Evolutionary conservation across 2,329 filamentous ascomycete genomes (phyloP), one percentile per base, ranked within the genome.

Genomic region (Aspergillus sp.): DNA sequence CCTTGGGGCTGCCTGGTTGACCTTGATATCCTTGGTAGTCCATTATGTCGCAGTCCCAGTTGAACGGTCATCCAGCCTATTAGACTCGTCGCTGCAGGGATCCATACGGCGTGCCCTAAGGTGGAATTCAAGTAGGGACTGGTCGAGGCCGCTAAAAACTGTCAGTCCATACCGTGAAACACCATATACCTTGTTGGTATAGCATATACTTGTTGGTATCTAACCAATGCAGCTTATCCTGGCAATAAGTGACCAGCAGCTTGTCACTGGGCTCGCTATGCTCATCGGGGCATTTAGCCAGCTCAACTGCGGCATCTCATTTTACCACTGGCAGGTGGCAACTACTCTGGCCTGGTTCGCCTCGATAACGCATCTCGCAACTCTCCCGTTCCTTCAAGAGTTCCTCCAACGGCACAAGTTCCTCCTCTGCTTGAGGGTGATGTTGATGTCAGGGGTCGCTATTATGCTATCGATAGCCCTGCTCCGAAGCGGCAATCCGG

Each of bases 211-310:
- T 11, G 27, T 8, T 27, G 24, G 1, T 3, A 31, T 31, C 27
- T 11, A 0, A 31, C 1, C 3, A 31, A 31, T 31, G 9, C 37
- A 81, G 44, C 19, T 46, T 14, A 23, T 46, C 14, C 19, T 46
- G 1, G 45, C 45, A 11, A 47, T 47, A 3, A 47, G 45, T 6
- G 45, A 47, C 5, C 45, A 33, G 24, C 45, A 47, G 31, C 45
- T 47, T 12, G 45, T 21, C 3, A 47, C 45, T 1, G 45, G 45
- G 6, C 27, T 47, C 12, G 45, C 45, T 15, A 47, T 47, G n/a
- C 12, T 47, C 24, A 33, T 47, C 45, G 17, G 45, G 23, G 45
- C 23, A 14, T 47, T 31, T 12, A 15, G 15, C 15, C 45, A 47
- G 27, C 45, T 47, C 31, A 14, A 33, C 5, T 33, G 23, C 5